Conservation (phyloP, 2,329 filamentous ascomycete genomes). For the Cordyceps cicadae region DNA sequence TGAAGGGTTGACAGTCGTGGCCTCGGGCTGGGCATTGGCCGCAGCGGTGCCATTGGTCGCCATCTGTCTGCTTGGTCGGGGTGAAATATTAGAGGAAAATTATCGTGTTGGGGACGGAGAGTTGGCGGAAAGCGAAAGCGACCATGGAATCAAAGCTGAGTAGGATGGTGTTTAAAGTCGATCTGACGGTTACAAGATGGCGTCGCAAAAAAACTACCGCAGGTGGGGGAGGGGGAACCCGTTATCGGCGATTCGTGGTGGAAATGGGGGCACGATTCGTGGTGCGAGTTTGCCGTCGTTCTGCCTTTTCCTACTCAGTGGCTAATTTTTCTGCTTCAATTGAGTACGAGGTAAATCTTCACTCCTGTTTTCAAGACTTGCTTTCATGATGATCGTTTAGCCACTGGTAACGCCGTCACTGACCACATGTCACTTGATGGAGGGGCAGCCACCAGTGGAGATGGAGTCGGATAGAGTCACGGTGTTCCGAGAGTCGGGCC, state of each 20-base stretch:
- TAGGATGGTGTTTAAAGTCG: not conserved
- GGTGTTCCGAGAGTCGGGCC: conserved; percentile 6
- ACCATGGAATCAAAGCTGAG: not conserved
- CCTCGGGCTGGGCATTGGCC: conserved; percentile 21
- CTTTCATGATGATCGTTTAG: not conserved
- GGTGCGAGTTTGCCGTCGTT: not conserved
- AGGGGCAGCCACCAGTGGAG: conserved; percentile 1
- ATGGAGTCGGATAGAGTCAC: not conserved
- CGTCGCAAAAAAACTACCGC: conserved; percentile 5
- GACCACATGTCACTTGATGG: not conserved
- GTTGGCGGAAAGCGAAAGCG: not conserved
- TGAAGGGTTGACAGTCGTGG: conserved; percentile 32
- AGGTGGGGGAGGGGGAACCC: not conserved
- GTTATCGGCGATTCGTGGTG: not conserved
- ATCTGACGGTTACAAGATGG: not conserved
- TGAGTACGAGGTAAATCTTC: not conserved
- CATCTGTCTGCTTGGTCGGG: conserved; percentile 24
- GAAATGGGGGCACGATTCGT: not conserved
- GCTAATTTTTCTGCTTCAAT: not conserved
- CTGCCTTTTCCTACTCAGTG: not conserved
- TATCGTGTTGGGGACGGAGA: not conserved
- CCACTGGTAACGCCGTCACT: not conserved
- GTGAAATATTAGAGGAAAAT: not conserved
- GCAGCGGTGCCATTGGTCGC: conserved; percentile 31
- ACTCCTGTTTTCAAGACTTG: not conserved